Conservation (phyloP, 2,329 filamentous ascomycete genomes). For the Aspergillus hiratsukae region DNA sequence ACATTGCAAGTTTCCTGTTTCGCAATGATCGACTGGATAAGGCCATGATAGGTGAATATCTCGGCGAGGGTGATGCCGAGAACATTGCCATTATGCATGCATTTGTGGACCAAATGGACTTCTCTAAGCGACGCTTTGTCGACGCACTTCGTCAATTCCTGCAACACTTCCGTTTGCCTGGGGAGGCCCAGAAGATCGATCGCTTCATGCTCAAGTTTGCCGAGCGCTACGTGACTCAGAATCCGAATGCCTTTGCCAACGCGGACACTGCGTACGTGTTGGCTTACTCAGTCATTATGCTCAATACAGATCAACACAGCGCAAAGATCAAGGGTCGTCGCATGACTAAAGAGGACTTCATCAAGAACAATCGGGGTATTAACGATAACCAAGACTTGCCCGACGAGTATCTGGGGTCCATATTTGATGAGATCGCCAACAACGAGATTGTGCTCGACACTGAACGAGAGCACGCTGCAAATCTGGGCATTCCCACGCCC, state of each 20-base stretch:
- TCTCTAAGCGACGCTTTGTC: conserved; percentile 84
- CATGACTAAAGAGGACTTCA: conserved; percentile 97
- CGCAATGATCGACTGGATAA: conserved; percentile 84
- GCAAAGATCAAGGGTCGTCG: conserved; percentile 72
- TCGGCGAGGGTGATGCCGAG: conserved; percentile 87
- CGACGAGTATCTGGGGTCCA: conserved; percentile 80
- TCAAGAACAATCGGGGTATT: conserved; percentile 98
- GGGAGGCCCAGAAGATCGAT: conserved; percentile 98
- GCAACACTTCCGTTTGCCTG: conserved; percentile 89
- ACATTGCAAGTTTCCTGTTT: conserved; percentile 79
- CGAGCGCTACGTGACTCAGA: conserved; percentile 88
- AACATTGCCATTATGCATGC: conserved; percentile 98
- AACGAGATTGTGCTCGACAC: conserved; percentile 95
- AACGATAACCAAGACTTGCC: conserved; percentile 94
- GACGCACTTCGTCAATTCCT: conserved; percentile 87
- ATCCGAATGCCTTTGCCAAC: conserved; percentile 96
- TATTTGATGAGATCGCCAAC: conserved; percentile 84
- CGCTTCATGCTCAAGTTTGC: conserved; percentile 99
- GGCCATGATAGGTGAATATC: conserved; percentile 83
- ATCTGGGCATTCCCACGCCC: conserved; percentile 61
- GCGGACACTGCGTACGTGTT: conserved; percentile 96
- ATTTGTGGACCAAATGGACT: conserved; percentile 95
- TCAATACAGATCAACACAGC: conserved; percentile 96
- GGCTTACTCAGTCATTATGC: conserved; percentile 91
- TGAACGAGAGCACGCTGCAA: conserved; percentile 83